Conservation (phyloP, 2,329 filamentous ascomycete species). For the Pestalotiopsis sp. region DNA sequence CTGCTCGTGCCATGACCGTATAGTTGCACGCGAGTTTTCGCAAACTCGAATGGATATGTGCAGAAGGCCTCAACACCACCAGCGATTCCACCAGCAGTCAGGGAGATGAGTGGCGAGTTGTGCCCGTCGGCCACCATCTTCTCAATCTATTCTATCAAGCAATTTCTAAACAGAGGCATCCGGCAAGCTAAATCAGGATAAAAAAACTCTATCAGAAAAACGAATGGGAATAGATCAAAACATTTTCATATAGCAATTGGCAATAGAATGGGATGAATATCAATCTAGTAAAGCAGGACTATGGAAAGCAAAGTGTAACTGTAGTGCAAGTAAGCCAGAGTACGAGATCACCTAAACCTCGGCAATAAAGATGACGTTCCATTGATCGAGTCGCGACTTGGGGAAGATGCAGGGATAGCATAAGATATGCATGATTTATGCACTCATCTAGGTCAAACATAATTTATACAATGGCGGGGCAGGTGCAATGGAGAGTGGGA, state of each 20-base stretch:
- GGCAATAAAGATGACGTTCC: slow-evolving; percentile 8
- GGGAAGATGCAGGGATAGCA: not conserved
- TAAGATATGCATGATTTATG: not conserved
- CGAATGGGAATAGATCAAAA: not conserved
- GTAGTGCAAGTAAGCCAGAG: not conserved
- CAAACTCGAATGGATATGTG: slow-evolving; percentile 65
- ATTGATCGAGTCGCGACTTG: not conserved
- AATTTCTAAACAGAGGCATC: not conserved
- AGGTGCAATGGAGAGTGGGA: not conserved
- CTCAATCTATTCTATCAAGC: slow-evolving; percentile 18
- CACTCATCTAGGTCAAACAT: fast-evolving
- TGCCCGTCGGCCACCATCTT: slow-evolving; percentile 31
- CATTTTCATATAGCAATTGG: not conserved
- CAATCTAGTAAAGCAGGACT: not conserved
- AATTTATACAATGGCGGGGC: not conserved
- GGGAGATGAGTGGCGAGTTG: slow-evolving; percentile 28
- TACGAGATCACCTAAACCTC: slow-evolving; percentile 1
- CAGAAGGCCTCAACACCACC: slow-evolving; percentile 35
- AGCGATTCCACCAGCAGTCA: slow-evolving; percentile 33
- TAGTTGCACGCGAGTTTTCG: slow-evolving; percentile 63
- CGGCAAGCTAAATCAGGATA: not conserved
- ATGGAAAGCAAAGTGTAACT: not conserved
- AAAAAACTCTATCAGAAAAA: not conserved
- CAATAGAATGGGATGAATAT: not conserved
- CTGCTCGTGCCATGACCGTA: slow-evolving; percentile 40